A percentile compares a stretch with the other conserved stretches of the same genome.
Evolutionary conservation across 1,284 basidiomycete genomes (phyloP).

Genomic region (Trichosporon sp.): DNA sequence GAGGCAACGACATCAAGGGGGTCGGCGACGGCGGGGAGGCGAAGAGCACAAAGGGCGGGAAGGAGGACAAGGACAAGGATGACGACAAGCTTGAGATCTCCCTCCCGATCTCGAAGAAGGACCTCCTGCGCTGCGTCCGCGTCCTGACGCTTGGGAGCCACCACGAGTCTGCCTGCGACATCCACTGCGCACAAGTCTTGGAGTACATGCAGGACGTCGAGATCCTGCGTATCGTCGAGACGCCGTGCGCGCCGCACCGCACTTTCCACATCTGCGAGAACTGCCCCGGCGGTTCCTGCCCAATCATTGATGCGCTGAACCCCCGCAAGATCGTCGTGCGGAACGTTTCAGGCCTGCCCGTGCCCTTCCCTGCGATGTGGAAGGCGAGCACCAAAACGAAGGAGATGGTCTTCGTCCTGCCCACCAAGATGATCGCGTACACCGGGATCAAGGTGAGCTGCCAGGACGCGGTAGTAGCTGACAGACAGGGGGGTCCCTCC

Average conservation of each 20-base stretch:
- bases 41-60: background rate
- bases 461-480: background rate
- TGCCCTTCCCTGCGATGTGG: background rate
- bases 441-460: background rate
- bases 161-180: background rate
- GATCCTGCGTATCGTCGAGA: background rate
- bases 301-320: background rate
- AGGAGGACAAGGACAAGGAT: background rate
- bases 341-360: background rate
- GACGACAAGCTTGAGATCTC: background rate
- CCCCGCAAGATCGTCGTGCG: slow-evolving; percentile 6
- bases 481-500: background rate
- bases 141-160: background rate
- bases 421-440: background rate
- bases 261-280: background rate
- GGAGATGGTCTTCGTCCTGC: background rate
- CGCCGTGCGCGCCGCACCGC: background rate
- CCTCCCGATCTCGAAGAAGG: background rate
- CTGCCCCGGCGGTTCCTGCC: background rate
- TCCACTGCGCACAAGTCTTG: background rate
- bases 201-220: background rate
- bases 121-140: background rate
- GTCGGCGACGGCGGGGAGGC: no score
- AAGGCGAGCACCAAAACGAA: background rate
- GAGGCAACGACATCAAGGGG: background rate